These are phyloP conservation scores for Jasminum sambac DNA, from an alignment of 257 asterid genomes.

Conservation along the genomic window DNA sequence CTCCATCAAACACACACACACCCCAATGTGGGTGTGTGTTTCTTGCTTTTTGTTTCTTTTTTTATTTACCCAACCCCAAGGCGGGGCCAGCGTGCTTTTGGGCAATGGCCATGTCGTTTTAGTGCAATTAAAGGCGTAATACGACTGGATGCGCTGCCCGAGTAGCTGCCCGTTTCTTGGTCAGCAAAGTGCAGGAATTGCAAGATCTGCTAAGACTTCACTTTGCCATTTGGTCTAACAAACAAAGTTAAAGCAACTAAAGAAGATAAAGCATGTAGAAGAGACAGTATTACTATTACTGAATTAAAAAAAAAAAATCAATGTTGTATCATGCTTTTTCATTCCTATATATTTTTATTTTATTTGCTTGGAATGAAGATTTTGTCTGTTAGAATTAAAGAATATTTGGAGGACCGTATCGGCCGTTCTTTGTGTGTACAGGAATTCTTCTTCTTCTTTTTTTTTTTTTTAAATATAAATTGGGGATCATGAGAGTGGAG, in stretches of 20 bases:
- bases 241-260: slow-evolving; percentile 50
- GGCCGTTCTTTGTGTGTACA: slow-evolving; percentile 36
- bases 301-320: no score
- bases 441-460: slow-evolving; percentile 16
- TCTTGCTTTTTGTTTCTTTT: slow-evolving; percentile 28
- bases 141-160: slow-evolving; percentile 51
- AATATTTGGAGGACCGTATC: slow-evolving; percentile 24
- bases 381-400: slow-evolving; percentile 36
- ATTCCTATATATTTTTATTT: slow-evolving; percentile 24
- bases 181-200: slow-evolving; percentile 42
- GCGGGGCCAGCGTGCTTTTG: slow-evolving; percentile 40
- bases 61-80: slow-evolving; percentile 37
- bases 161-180: slow-evolving; percentile 40
- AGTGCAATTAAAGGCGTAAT: slow-evolving; percentile 24
- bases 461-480: no score
- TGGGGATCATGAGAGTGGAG: no score
- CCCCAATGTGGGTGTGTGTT: slow-evolving; percentile 33
- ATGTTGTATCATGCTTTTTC: slow-evolving; percentile 36
- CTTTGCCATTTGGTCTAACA: slow-evolving; percentile 44
- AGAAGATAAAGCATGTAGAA: slow-evolving; percentile 45
- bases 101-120: slow-evolving; percentile 58
- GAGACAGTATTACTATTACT: slow-evolving; percentile 23
- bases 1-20: slow-evolving; percentile 42
- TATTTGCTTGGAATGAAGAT: slow-evolving; percentile 37
- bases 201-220: slow-evolving; percentile 42